Conservation (phyloP, 1,284 basidiomycete species). For the Boletus smithii region DNA sequence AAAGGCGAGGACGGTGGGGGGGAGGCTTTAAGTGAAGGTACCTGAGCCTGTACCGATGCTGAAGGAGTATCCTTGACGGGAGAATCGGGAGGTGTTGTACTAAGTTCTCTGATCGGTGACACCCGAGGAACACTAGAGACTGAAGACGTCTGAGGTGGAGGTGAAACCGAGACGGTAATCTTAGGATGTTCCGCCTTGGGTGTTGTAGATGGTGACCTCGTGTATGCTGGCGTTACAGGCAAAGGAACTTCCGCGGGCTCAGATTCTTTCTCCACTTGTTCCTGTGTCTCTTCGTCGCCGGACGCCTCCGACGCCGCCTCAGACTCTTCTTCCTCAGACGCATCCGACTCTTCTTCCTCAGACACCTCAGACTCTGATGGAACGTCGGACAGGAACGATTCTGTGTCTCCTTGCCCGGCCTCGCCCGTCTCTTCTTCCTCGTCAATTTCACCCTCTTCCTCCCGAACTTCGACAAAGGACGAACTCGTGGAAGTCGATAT, state of each 20-base stretch:
- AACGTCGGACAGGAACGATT: slow-evolving; percentile 14
- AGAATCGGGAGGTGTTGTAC: slow-evolving; percentile 55
- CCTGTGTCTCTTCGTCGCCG: slow-evolving; percentile 20
- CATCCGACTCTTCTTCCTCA: slow-evolving; percentile 7
- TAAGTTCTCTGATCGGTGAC: slow-evolving; percentile 31
- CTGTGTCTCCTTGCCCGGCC: too few species aligned
- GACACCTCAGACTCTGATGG: slow-evolving; percentile 11
- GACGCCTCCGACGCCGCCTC: slow-evolving; percentile 7
- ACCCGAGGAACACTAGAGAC: slow-evolving; percentile 14
- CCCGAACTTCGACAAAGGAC: slow-evolving; percentile 37
- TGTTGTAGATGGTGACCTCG: slow-evolving; percentile 33
- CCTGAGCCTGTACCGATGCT: slow-evolving; percentile 33
- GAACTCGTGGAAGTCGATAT: slow-evolving; percentile 31
- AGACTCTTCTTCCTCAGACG: neutral
- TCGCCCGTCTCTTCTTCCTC: slow-evolving; percentile 21
- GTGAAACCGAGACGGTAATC: slow-evolving; percentile 24
- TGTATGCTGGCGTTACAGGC: slow-evolving; percentile 25
- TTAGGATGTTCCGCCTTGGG: slow-evolving; percentile 43
- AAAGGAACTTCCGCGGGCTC: slow-evolving; percentile 15
- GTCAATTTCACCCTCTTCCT: slow-evolving; percentile 26
- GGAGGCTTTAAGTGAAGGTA: slow-evolving; percentile 17
- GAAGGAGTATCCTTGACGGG: slow-evolving; percentile 41
- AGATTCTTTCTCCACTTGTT: slow-evolving; percentile 25
- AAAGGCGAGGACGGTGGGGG: slow-evolving; percentile 30
- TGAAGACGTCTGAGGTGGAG: slow-evolving; percentile 23